These are phyloP conservation scores for Mixia osmundae DNA, from an alignment of 1,284 basidiomycete genomes.

Conservation along the genomic window DNA sequence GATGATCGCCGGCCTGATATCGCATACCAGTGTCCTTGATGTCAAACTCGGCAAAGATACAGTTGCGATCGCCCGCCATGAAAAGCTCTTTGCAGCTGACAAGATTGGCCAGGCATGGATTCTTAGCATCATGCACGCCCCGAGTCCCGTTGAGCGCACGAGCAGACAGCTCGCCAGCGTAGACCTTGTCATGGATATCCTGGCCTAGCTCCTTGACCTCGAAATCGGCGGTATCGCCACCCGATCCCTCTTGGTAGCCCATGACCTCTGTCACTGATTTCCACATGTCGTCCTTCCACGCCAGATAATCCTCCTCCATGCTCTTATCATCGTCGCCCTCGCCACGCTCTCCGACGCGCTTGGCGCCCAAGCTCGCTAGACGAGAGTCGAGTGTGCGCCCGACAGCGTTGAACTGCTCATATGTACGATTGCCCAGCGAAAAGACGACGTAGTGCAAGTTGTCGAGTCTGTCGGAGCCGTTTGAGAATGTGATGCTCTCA, in stretches of 20 bases:
- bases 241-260: constrained; percentile 83
- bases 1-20: constrained; percentile 97
- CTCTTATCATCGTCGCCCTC: constrained; percentile 98
- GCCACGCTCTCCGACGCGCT: constrained; percentile 68
- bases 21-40: constrained; percentile 85
- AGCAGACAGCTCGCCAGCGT: constrained; percentile 55
- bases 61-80: constrained; percentile 55
- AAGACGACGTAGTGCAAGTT: constrained; percentile 91
- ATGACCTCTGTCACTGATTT: constrained; percentile 54
- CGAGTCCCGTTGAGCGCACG: constrained; percentile 69
- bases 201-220: constrained; percentile 51
- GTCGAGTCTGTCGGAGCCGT: constrained; percentile 47
- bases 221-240: constrained; percentile 88
- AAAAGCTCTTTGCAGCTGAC: constrained; percentile 61
- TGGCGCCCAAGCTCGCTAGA: constrained; percentile 55
- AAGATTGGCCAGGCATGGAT: constrained; percentile 78
- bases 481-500: constrained; percentile 60
- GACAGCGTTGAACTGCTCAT: constrained; percentile 68
- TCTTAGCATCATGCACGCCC: constrained; percentile 89
- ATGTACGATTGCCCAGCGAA: constrained; percentile 75
- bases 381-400: constrained; percentile 52
- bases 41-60: constrained; percentile 83
- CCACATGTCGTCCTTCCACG: constrained; percentile 98
- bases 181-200: constrained; percentile 38
- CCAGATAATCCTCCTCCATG: constrained; percentile 99